Conservation (phyloP, 2,329 filamentous ascomycete species). For the Botrytis fragariae region DNA sequence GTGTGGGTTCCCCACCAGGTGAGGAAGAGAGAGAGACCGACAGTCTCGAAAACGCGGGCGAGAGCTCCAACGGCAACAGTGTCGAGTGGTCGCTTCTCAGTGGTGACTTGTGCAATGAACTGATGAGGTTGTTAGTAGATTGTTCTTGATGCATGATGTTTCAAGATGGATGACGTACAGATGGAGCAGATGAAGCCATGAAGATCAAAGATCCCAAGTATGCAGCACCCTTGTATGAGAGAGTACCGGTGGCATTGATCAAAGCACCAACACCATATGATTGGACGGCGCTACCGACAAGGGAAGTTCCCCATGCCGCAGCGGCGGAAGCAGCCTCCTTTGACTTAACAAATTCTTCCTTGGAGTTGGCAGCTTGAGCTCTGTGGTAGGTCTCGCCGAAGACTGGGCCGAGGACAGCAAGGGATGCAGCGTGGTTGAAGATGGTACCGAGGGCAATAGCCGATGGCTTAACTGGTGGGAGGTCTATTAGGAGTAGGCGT, state of each 20-base stretch:
- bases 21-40: constrained; percentile 86
- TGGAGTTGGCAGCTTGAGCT: constrained; percentile 86
- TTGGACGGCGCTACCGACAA: constrained; percentile 85
- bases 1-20: constrained; percentile 98
- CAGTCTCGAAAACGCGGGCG: constrained; percentile 86
- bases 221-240: constrained; percentile 95
- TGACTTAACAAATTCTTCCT: constrained; percentile 93
- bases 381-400: constrained; percentile 95
- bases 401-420: constrained; percentile 81
- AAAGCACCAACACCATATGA: constrained; percentile 86
- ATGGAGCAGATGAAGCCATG: constrained; percentile 82
- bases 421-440: constrained; percentile 91
- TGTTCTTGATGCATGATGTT: neutral
- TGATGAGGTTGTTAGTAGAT: constrained; percentile 41
- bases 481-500: constrained; percentile 41
- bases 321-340: constrained; percentile 88
- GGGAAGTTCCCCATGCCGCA: constrained; percentile 84
- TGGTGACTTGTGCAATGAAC: constrained; percentile 83
- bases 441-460: constrained; percentile 93
- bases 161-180: constrained; percentile 55
- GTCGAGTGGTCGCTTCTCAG: constrained; percentile 89
- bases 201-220: constrained; percentile 92
- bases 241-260: constrained; percentile 90
- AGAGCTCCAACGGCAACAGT: constrained; percentile 82
- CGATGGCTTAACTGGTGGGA: constrained; percentile 90